phyloP scores from a whole-genome alignment of 23 red algal genomes.

The Gracilaria domingensis region DNA sequence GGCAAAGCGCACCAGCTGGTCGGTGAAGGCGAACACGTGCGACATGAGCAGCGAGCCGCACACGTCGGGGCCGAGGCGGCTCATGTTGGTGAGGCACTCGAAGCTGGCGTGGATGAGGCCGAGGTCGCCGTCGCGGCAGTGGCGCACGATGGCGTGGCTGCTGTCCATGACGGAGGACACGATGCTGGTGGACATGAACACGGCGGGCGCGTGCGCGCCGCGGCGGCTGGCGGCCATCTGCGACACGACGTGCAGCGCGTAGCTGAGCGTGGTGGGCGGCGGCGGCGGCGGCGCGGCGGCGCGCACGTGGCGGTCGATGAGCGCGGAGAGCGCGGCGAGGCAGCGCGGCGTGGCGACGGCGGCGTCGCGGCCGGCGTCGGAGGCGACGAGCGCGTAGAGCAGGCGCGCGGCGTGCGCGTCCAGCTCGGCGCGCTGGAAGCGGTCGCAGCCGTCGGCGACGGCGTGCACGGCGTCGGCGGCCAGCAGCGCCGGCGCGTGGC shows the following conservation, averaged over 20 bases:
- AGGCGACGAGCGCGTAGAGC: slow-evolving; percentile 6
- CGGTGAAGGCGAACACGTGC: slow-evolving; percentile 35
- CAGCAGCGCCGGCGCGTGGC: neutral
- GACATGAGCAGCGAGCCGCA: slow-evolving; percentile 66
- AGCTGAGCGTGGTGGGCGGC: neutral
- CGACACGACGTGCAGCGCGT: slow-evolving; percentile 34
- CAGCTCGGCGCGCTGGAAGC: slow-evolving; percentile 15
- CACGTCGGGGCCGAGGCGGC: slow-evolving; percentile 41
- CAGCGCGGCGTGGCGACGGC: neutral
- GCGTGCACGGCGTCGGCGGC: neutral
- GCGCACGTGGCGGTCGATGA: slow-evolving; percentile 42
- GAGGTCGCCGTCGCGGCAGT: neutral
- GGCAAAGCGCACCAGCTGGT: neutral
- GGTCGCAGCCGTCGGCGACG: slow-evolving; percentile 34
- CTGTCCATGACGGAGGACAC: slow-evolving; percentile 41
- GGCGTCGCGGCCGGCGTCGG: neutral
- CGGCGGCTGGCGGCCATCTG: neutral
- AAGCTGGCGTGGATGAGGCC: neutral
- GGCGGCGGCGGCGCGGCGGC: neutral
- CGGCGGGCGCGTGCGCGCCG: neutral
- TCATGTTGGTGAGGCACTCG: slow-evolving; percentile 45
- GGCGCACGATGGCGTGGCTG: neutral
- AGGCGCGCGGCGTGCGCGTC: slow-evolving; percentile 24
- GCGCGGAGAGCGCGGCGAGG: neutral
- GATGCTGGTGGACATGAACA: slow-evolving; percentile 45